Evolutionary conservation across 1,139 yeast species (phyloP), one percentile per base, ranked within the genome.

Genomic region (Saccharomyces hybrid): DNA sequence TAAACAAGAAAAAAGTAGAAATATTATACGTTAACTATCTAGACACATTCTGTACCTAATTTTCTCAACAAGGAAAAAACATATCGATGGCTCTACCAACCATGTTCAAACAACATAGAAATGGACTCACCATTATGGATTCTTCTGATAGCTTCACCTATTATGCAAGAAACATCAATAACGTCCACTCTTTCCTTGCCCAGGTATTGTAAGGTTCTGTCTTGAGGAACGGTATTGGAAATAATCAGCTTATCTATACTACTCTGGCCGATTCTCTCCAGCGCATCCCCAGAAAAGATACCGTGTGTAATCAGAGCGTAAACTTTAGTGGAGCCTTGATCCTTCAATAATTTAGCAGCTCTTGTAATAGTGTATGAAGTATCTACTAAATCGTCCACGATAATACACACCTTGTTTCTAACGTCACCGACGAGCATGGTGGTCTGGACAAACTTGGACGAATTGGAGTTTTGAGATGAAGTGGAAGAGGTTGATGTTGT

Each of bases 61-160:
- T 16, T 38, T 28, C 23, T 28, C 31, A 16, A 50, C 14, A 49
- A 42, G 26, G 5, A 50, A 47, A 28, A 16, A 16, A 16, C 16
- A 16, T 16, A 16, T 16, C 26, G 23, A 48, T 16, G 13, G 3
- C 44, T 2, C 25, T 64, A 82, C 86, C 88, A 84, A 2, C 89
- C 91, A 64, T 88, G 91, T 66, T 90, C 97, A 73, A 93, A 93
- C 58, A 93, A 77, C 88, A 90, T 86, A 20, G 96, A 86, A 23
- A 93, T 96, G 30, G 93, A 83, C 75, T 93, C 99, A 61, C 99
- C 99, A 64, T 93, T 93, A 71, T 93, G 97, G 50, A 93, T 91
- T 70, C 99, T 78, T 70, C 99, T 79, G 51, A 93, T 89, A 2
- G 98, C 93, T 70, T 93, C 99, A 14, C 95, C 97, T 66, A 93